Conservation (phyloP, 495 filamentous ascomycete genomes). For the Penicillium simplicissimum region DNA sequence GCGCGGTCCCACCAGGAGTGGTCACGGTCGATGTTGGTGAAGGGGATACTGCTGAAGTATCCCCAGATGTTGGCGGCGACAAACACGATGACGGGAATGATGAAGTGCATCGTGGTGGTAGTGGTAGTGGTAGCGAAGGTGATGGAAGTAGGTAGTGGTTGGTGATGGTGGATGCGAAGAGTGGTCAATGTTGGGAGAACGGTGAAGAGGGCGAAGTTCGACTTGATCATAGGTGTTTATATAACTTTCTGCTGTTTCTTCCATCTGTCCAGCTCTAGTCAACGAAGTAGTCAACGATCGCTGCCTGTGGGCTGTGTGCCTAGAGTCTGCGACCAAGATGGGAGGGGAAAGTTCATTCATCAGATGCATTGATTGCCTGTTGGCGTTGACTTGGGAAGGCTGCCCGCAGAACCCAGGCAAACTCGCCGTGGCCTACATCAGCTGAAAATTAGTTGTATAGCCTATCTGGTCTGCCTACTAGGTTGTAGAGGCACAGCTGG, state of each 20-base stretch:
- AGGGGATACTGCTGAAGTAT: slow-evolving; percentile 16
- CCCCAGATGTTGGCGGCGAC: slow-evolving; percentile 20
- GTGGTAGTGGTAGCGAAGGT: too few relatives aligned
- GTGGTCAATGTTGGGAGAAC: background rate
- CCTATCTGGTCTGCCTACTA: too few relatives aligned
- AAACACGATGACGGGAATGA: slow-evolving; percentile 13
- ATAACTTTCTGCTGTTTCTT: background rate
- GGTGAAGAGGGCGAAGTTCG: background rate
- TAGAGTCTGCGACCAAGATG: background rate
- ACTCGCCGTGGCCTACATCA: background rate
- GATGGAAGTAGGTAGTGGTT: too few relatives aligned
- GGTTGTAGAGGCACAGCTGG: too few relatives aligned
- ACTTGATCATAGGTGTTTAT: background rate
- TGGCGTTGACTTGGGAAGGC: background rate
- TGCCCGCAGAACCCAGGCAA: background rate
- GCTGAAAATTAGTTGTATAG: too few relatives aligned
- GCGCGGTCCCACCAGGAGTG: slow-evolving; percentile 16
- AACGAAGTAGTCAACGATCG: background rate
- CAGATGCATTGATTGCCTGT: slow-evolving; percentile 1
- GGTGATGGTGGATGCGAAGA: background rate
- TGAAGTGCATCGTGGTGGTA: slow-evolving; percentile 9
- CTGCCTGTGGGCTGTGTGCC: background rate
- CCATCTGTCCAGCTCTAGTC: background rate
- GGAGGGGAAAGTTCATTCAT: background rate
- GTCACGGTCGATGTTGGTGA: slow-evolving; percentile 14